Conservation (phyloP, 441 rosid species). For the Daphne laureola region DNA sequence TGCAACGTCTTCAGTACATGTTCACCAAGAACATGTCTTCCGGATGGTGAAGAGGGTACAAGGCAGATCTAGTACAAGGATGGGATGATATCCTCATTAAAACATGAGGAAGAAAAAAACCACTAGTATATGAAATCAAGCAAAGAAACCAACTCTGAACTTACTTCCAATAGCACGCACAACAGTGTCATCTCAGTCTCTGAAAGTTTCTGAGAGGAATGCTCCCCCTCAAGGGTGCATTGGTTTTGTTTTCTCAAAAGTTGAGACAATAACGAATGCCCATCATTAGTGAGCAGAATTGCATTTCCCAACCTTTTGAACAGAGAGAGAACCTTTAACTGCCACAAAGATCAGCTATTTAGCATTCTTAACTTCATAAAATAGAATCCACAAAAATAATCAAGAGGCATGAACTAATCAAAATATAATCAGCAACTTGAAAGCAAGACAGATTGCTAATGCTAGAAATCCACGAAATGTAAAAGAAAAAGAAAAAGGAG, state of each 20-base stretch:
- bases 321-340: constrained; percentile 70
- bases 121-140: background rate
- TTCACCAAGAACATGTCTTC: constrained; percentile 39
- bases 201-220: constrained; percentile 46
- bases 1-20: constrained; percentile 54
- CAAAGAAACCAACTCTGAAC: background rate
- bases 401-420: background rate
- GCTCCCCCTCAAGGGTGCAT: constrained; percentile 33
- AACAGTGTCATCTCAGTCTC: constrained; percentile 56
- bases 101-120: constrained; percentile 12
- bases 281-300: constrained; percentile 50
- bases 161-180: constrained; percentile 91
- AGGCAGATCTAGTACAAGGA: constrained; percentile 47
- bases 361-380: background rate
- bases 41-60: constrained; percentile 27
- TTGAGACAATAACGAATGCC: constrained; percentile 45
- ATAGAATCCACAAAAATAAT: background rate
- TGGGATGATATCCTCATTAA: constrained; percentile 15
- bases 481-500: background rate
- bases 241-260: constrained; percentile 62
- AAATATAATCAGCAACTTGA: background rate
- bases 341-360: constrained; percentile 27
- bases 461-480: background rate
- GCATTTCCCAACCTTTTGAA: constrained; percentile 72
- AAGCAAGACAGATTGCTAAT: background rate